Conservation (phyloP, 2,329 filamentous ascomycete genomes). For the Aureobasidium melanogenum region DNA sequence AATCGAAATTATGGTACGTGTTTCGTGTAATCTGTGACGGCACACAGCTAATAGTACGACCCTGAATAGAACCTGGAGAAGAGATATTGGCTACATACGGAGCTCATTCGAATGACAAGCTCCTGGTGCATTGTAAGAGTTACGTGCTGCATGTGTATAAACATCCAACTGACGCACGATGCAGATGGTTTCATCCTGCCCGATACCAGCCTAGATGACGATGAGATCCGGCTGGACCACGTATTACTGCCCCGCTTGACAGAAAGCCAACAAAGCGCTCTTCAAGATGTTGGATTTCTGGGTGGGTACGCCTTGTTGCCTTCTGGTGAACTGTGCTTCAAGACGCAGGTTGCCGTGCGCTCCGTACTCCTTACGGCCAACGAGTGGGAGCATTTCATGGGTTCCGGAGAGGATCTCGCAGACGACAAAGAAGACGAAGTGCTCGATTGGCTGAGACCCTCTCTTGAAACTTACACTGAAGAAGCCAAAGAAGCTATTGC, state of each 20-base stretch:
- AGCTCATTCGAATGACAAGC: slow-evolving; percentile 60
- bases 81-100: slow-evolving; percentile 66
- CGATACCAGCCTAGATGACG: slow-evolving; percentile 21
- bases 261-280: slow-evolving; percentile 22
- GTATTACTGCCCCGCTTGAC: slow-evolving; percentile 31
- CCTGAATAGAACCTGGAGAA: slow-evolving; percentile 38
- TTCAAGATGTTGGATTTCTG: slow-evolving; percentile 36
- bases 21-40: neutral
- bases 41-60: neutral
- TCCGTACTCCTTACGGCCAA: slow-evolving; percentile 26
- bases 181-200: slow-evolving; percentile 36
- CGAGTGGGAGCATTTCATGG: slow-evolving; percentile 30
- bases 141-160: neutral
- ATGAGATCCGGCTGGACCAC: slow-evolving; percentile 34
- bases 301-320: slow-evolving; percentile 27
- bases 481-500: slow-evolving; percentile 3
- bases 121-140: slow-evolving; percentile 54
- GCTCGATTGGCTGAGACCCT: slow-evolving; percentile 17
- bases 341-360: slow-evolving; percentile 37
- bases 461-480: slow-evolving; percentile 13
- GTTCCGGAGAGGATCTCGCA: slow-evolving; percentile 25
- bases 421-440: slow-evolving; percentile 22
- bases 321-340: slow-evolving; percentile 31
- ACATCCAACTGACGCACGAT: neutral
- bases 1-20: slow-evolving; percentile 39